Evolutionary conservation across 2,329 filamentous ascomycete species (phyloP).

Genomic region (Cordyceps cateniannulata): DNA sequence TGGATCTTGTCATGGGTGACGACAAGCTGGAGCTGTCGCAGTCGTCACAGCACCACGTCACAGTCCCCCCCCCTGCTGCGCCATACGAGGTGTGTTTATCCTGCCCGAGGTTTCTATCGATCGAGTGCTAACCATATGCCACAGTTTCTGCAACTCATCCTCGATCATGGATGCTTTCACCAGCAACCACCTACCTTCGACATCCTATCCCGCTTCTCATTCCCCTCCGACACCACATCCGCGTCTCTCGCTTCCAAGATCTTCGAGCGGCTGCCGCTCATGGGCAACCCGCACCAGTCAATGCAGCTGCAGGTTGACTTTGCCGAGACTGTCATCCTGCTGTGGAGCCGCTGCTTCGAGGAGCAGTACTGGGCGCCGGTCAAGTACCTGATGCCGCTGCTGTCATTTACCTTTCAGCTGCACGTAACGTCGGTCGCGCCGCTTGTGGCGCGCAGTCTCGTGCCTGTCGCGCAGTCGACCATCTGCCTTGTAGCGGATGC

Average conservation of each 20-base stretch:
- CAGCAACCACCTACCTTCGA: slow-evolving; percentile 60
- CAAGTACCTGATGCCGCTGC: slow-evolving; percentile 56
- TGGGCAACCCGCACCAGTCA: slow-evolving; percentile 42
- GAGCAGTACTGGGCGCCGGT: slow-evolving; percentile 60
- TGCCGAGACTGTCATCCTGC: slow-evolving; percentile 52
- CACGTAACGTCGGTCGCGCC: slow-evolving; percentile 54
- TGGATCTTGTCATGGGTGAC: slow-evolving; percentile 33
- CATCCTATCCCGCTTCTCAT: slow-evolving; percentile 54
- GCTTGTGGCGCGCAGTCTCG: slow-evolving; percentile 50
- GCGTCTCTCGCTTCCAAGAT: slow-evolving; percentile 61
- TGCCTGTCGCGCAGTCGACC: slow-evolving; percentile 51
- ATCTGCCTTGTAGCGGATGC: slow-evolving; percentile 53
- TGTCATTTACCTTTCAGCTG: slow-evolving; percentile 57
- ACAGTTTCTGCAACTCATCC: slow-evolving; percentile 55
- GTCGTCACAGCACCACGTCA: slow-evolving; percentile 16
- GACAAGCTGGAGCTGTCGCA: slow-evolving; percentile 17
- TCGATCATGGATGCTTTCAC: slow-evolving; percentile 53
- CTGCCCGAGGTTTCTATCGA: neutral
- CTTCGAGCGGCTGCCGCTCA: slow-evolving; percentile 57
- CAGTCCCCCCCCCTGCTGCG: slow-evolving; percentile 20
- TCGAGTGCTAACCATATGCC: slow-evolving; percentile 18
- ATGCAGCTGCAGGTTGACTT: slow-evolving; percentile 58
- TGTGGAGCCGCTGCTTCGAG: slow-evolving; percentile 63
- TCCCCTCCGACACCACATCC: slow-evolving; percentile 56
- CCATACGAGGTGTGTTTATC: slow-evolving; percentile 38